phyloP scores from a whole-genome alignment of 352 stramenopile genomes.

The Phytophthora pluvialis region DNA sequence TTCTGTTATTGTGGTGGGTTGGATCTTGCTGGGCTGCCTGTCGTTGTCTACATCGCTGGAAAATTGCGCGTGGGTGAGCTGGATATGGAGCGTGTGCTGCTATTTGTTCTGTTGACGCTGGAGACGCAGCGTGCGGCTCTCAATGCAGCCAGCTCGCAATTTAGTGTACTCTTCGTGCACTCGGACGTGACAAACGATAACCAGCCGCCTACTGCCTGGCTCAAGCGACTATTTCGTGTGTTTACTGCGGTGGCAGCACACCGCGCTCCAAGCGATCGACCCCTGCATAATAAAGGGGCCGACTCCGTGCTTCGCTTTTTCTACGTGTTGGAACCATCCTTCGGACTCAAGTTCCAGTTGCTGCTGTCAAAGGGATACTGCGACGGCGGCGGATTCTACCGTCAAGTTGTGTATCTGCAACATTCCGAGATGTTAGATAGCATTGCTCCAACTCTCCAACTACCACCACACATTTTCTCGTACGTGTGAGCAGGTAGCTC shows the following conservation, averaged over 20 bases:
- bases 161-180: constrained; percentile 80
- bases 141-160: constrained; percentile 48
- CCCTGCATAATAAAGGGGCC: constrained; percentile 28
- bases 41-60: constrained; percentile 75
- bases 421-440: constrained; percentile 54
- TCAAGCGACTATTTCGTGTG: constrained; percentile 70
- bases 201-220: constrained; percentile 65
- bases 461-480: constrained; percentile 57
- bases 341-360: constrained; percentile 80
- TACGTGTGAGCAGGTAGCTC: constrained; percentile 23
- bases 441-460: constrained; percentile 51
- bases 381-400: constrained; percentile 66
- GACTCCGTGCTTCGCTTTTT: constrained; percentile 71
- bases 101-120: constrained; percentile 76
- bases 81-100: constrained; percentile 72
- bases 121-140: constrained; percentile 45
- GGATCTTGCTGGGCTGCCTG: constrained; percentile 67
- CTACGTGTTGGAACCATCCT: constrained; percentile 78
- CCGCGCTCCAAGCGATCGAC: constrained; percentile 17
- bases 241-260: constrained; percentile 47
- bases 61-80: constrained; percentile 50
- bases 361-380: constrained; percentile 71
- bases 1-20: constrained; percentile 79
- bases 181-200: constrained; percentile 50
- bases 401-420: constrained; percentile 79